Conservation (phyloP, 306 rosid genomes). For the Prunus padus region DNA sequence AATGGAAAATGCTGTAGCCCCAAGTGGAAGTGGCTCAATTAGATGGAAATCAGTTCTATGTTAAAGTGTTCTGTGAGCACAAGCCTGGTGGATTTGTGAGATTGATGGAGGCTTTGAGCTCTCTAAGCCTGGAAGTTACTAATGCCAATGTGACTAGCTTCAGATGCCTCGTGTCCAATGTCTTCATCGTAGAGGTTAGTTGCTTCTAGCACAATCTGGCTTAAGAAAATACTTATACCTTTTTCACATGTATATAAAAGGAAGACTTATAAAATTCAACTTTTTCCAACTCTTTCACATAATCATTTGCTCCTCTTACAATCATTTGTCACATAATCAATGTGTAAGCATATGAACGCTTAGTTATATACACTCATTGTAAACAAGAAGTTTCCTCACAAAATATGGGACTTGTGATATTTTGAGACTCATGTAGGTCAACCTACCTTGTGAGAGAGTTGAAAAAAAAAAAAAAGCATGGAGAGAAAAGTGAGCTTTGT, state of each 20-base stretch:
- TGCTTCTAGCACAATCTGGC: neutral
- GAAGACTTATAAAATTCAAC: neutral
- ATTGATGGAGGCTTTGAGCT: conserved; percentile 76
- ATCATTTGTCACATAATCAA: neutral
- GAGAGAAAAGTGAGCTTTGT: neutral
- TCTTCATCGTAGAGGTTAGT: conserved; percentile 71
- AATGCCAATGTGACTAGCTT: conserved; percentile 82
- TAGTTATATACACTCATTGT: neutral
- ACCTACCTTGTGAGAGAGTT: neutral
- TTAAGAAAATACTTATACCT: too few species aligned
- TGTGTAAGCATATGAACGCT: neutral
- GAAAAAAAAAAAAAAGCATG: neutral
- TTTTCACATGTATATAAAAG: too few species aligned
- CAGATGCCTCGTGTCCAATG: conserved; percentile 80
- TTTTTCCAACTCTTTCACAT: neutral
- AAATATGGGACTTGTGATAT: too few species aligned
- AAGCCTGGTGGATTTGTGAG: conserved; percentile 75
- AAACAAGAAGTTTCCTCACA: neutral
- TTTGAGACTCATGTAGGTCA: neutral
- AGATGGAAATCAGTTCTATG: conserved; percentile 76
- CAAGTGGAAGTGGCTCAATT: conserved; percentile 88
- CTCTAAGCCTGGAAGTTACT: conserved; percentile 68
- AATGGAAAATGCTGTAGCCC: conserved; percentile 46
- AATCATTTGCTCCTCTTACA: neutral
- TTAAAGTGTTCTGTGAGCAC: conserved; percentile 85